Base-by-base conservation (phyloP, 805 yeast genomes). In the Wickerhamiella kazuoi region DNA sequence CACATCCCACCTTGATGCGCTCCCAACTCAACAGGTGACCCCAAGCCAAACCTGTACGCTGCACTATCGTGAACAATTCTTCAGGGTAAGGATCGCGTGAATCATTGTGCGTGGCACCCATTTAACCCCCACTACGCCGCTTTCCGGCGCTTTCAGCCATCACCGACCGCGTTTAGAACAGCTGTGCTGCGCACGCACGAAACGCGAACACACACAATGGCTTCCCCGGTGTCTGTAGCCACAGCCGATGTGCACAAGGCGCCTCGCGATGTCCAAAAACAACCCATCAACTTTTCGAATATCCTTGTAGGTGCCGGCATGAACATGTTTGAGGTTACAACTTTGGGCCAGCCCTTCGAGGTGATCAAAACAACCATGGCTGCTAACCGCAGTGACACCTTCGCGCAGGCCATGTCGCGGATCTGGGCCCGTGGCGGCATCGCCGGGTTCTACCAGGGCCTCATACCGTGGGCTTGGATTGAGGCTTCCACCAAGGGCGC, bases 401-500 rank as follows among this genome's bases (percentile, higher is more conserved):
- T 90, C 45, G 49, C 72, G 9, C 74, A 74, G 49, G 81, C 94
- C 21, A 68, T 76, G 38, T 68, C 68, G 42, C 67, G 74, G 31
- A 86, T 90, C 45, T 83, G 93, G 90, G 69, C 90, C 14, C 74
- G 98, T 53, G 98, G 98, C 48, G 98, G 98, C 39, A 52, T 78
- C 15, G 56, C 72, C 21, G 98, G 97, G 0, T 90, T 86, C 64
- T 90, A 86, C 63, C 98, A 90, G 61, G 98, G 98, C 24, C 68
- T 90, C 56, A 86, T 87, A 47, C 98, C 98, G 35, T 90, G 98
- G 98, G 98, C 97, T 5, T 86, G 97, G 96, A 80, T 90, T 50
- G 98, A 87, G 62, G 98, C 95, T 8, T 80, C 94, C n/a, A 90
- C 98, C 29, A 90, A 90, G 60, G 98, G 98, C 58, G 96, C 97